A percentile compares a stretch with the other conserved stretches of the same genome.
Conservation (phyloP, 2,329 filamentous ascomycete genomes). For the Neoascochyta sp. region DNA sequence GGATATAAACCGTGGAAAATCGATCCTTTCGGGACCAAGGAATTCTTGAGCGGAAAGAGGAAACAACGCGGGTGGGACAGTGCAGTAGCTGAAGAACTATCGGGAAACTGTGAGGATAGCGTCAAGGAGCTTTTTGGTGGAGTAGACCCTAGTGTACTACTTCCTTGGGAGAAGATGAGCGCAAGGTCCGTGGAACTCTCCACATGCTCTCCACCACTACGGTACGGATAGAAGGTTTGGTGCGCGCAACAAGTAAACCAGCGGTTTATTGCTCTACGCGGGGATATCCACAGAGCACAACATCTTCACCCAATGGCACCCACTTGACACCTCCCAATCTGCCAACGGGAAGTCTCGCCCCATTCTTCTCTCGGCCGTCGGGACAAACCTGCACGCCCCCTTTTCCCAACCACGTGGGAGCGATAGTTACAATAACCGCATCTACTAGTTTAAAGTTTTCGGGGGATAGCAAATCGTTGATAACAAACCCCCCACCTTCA, state of each 20-base stretch:
- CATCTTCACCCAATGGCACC: constrained; percentile 76
- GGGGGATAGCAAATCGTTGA: constrained; percentile 72
- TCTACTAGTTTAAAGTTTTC: constrained; percentile 62
- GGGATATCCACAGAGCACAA: constrained; percentile 72
- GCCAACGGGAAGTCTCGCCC: constrained; percentile 54
- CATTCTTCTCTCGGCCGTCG: constrained; percentile 51
- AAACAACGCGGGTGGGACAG: constrained; percentile 40
- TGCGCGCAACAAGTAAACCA: no score
- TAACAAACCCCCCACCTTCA: constrained; percentile 78
- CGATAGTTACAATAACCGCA: constrained; percentile 81
- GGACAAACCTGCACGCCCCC: constrained; percentile 79
- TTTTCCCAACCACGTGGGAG: constrained; percentile 82
- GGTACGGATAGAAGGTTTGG: no score
- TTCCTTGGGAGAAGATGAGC: constrained; percentile 25
- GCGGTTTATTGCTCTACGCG: neutral
- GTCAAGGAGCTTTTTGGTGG: constrained; percentile 28
- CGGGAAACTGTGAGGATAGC: constrained; percentile 24
- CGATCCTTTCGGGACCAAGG: constrained; percentile 40
- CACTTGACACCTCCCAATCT: constrained; percentile 66
- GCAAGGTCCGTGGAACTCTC: constrained; percentile 1
- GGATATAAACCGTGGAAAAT: constrained; percentile 39
- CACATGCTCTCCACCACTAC: constrained; percentile 4
- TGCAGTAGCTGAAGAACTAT: constrained; percentile 12
- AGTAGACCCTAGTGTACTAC: constrained; percentile 9
- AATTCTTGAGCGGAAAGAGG: constrained; percentile 39